Evolutionary conservation across 352 stramenopile species (phyloP), one percentile per base, ranked within the genome.

Genomic region (Globisporangium middletonii): DNA sequence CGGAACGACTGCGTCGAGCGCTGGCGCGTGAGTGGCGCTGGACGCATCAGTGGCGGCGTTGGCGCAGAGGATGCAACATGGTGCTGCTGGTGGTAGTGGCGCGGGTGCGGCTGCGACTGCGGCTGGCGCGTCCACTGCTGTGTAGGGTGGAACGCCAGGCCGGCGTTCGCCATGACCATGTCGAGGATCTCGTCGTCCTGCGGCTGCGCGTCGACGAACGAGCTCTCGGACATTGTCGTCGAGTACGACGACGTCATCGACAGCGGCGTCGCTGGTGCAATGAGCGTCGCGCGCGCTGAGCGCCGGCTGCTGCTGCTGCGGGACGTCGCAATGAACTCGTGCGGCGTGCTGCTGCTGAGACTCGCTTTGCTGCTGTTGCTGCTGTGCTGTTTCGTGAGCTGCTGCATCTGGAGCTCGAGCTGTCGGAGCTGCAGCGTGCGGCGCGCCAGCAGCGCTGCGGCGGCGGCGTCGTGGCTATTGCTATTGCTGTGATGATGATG

Each of bases 191-290:
- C 59, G 55, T 78, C 71, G 51, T 67, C 62, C 35, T 68, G 59
- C 37, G 59, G 59, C 45, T 64, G 58, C 26, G 15, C 4, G 26
- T 61, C 47, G 11, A 57, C 63, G 53, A 81, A 84, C 12, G 72
- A 81, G 55, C 64, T 71, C 62, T 84, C 74, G 18, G 74, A 84
- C 62, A 69, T 71, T 5, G 64, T 64, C 15, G 53, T 57, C 53
- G 60, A 65, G 48, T 65, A 61, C 38, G 60, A 57, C 49, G 60
- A 61, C n/a, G 59, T 15, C 51, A 59, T 28, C 23, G 58, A 59
- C 13, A 58, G 50, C 45, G 58, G 52, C 33, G 57, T 23, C 18
- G 43, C 16, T 30, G 43, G 43, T 5, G 43, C 43, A 3, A 48
- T 48, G 18, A 48, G 7, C n/a, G 57, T 33, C 50, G 53, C 23